phyloP scores from a whole-genome alignment of 768 basidiomycete species.

The Fibroporia radiculosa region DNA sequence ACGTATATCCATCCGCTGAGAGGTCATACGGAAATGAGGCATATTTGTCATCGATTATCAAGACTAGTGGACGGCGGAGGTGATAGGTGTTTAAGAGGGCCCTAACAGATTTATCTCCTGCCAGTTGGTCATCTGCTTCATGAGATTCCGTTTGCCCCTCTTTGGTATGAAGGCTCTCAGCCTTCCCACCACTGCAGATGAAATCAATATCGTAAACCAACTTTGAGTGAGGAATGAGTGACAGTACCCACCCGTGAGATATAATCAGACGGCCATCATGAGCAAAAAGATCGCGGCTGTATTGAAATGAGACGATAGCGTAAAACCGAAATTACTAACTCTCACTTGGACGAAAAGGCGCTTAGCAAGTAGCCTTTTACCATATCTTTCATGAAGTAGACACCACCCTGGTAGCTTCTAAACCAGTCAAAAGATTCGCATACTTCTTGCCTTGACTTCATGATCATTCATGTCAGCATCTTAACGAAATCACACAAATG shows the following conservation, averaged over 20 bases:
- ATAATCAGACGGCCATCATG: slow-evolving; percentile 65
- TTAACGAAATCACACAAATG: not conserved
- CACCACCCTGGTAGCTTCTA: slow-evolving; percentile 72
- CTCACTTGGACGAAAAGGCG: slow-evolving; percentile 59
- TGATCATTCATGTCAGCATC: not conserved
- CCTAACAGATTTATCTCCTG: slow-evolving; percentile 62
- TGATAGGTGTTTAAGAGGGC: slow-evolving; percentile 55
- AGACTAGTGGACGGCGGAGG: slow-evolving; percentile 50
- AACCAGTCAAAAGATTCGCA: slow-evolving; percentile 77
- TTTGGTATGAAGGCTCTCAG: slow-evolving; percentile 43
- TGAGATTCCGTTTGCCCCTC: slow-evolving; percentile 32
- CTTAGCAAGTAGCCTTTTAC: slow-evolving; percentile 75
- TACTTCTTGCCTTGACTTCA: slow-evolving; percentile 77
- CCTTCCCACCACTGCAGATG: slow-evolving; percentile 52
- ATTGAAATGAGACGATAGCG: slow-evolving; percentile 4
- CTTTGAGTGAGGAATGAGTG: not conserved
- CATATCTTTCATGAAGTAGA: slow-evolving; percentile 53
- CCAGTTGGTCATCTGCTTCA: slow-evolving; percentile 57
- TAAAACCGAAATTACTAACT: slow-evolving; percentile 3
- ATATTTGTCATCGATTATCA: slow-evolving; percentile 73
- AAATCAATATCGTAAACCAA: not conserved
- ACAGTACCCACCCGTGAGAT: slow-evolving; percentile 64
- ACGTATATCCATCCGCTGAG: slow-evolving; percentile 37
- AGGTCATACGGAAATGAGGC: slow-evolving; percentile 67
- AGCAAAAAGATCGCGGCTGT: slow-evolving; percentile 64